phyloP scores from a whole-genome alignment of 2,329 filamentous ascomycete species.

The Dactylonectria estremocensis region DNA sequence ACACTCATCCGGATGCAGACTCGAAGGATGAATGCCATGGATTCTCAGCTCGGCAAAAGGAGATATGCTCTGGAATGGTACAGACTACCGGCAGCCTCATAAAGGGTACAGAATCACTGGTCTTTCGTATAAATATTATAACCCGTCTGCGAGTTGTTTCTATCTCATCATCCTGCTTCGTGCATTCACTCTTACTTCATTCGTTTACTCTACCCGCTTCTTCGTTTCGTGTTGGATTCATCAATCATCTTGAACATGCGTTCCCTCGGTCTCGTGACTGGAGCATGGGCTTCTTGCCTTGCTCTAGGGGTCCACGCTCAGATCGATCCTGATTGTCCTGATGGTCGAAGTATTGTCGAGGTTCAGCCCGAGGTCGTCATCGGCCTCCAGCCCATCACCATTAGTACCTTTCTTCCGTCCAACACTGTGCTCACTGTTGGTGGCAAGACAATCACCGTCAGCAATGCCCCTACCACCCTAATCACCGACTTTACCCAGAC shows the following conservation, averaged over 20 bases:
- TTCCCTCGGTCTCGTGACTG: not conserved
- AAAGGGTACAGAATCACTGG: not conserved
- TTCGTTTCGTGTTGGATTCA: not conserved
- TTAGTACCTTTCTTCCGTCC: not conserved
- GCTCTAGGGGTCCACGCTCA: not conserved
- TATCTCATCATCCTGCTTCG: not conserved
- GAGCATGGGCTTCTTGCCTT: not conserved
- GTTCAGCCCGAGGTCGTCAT: not conserved
- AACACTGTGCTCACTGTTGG: not conserved
- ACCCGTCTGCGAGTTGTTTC: not conserved
- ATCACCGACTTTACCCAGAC: constrained; percentile 1
- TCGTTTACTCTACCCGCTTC: not conserved
- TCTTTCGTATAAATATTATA: not conserved
- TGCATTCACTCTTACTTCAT: not conserved
- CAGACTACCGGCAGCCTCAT: not conserved
- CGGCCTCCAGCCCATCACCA: constrained; percentile 2
- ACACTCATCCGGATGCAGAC: not conserved
- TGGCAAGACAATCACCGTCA: not conserved
- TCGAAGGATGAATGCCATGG: not conserved
- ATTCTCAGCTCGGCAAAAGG: not conserved
- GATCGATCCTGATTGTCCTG: not conserved
- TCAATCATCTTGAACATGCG: not conserved
- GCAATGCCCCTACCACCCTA: not conserved
- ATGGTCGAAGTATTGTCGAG: not conserved
- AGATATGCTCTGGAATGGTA: not conserved